Conservation (phyloP, 2,329 filamentous ascomycete genomes). For the Colletotrichum tropicicola region DNA sequence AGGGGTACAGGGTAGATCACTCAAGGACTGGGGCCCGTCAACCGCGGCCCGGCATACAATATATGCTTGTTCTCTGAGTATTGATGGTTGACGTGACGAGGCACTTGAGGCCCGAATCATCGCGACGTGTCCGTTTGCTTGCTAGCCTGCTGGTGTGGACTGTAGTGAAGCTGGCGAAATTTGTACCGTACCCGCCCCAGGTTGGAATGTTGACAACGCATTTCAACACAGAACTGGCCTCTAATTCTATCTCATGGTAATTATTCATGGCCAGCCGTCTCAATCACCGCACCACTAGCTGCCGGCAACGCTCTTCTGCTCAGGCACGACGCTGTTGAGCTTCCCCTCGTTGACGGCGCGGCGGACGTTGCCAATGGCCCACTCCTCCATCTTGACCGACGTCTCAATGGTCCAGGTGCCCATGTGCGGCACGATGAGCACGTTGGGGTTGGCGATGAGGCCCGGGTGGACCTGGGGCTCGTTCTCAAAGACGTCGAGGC, state of each 20-base stretch:
- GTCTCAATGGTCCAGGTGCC: constrained; percentile 81
- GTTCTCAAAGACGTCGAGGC: constrained; percentile 85
- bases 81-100: not conserved
- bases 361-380: constrained; percentile 76
- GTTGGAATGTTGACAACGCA: too few species aligned
- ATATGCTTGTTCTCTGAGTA: not conserved
- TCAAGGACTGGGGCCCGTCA: constrained; percentile 47
- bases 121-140: too few species aligned
- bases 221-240: too few species aligned
- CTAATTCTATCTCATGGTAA: too few species aligned
- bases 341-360: constrained; percentile 68
- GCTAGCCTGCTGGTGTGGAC: too few species aligned
- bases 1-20: constrained; percentile 17
- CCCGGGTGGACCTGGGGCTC: constrained; percentile 81
- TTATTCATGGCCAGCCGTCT: too few species aligned
- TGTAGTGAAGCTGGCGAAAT: too few species aligned
- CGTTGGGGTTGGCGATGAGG: constrained; percentile 74
- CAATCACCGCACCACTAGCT: too few species aligned
- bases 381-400: constrained; percentile 76
- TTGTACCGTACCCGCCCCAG: too few species aligned
- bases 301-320: constrained; percentile 61
- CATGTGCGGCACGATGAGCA: constrained; percentile 85
- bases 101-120: too few species aligned
- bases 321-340: constrained; percentile 75
- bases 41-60: constrained; percentile 46